These are phyloP conservation scores for Meripilus lineatus DNA, from an alignment of 1,284 basidiomycete genomes.

Conservation along the genomic window DNA sequence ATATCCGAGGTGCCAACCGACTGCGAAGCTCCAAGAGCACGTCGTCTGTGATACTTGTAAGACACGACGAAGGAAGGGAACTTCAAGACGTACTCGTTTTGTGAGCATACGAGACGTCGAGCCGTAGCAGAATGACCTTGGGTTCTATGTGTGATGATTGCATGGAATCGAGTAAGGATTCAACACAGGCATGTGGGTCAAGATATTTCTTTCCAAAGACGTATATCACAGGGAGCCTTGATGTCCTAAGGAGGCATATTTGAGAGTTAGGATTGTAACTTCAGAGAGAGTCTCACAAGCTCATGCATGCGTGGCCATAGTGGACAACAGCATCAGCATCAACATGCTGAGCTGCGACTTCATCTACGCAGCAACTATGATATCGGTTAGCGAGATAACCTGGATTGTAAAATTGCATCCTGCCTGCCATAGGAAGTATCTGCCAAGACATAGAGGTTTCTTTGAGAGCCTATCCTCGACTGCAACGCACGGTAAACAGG, in stretches of 20 bases:
- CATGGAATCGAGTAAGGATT: constrained; percentile 36
- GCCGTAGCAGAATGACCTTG: constrained; percentile 49
- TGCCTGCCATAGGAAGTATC: constrained; percentile 97
- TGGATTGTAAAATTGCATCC: constrained; percentile 17
- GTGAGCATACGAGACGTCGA: constrained; percentile 84
- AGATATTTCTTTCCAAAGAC: constrained; percentile 71
- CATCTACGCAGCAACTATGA: constrained; percentile 91
- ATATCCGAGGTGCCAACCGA: constrained; percentile 15
- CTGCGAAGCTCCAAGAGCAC: constrained; percentile 31
- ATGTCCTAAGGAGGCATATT: constrained; percentile 45
- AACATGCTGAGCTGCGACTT: constrained; percentile 92
- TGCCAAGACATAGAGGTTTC: constrained; percentile 85
- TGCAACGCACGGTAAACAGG: constrained; percentile 79
- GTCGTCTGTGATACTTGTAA: too few species aligned
- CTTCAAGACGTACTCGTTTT: constrained; percentile 41
- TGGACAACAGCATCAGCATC: constrained; percentile 92
- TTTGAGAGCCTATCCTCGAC: constrained; percentile 38
- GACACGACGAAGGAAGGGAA: too few species aligned
- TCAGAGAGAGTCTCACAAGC: constrained; percentile 49
- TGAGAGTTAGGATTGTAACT: neutral
- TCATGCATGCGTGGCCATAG: constrained; percentile 96
- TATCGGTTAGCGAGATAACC: constrained; percentile 6
- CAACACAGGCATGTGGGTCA: constrained; percentile 46
- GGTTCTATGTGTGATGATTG: constrained; percentile 12
- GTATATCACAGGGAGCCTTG: constrained; percentile 80